Evolutionary conservation across 1,284 basidiomycete genomes (phyloP), one percentile per base, ranked within the genome.

Genomic region (Apiotrichum siamense): DNA sequence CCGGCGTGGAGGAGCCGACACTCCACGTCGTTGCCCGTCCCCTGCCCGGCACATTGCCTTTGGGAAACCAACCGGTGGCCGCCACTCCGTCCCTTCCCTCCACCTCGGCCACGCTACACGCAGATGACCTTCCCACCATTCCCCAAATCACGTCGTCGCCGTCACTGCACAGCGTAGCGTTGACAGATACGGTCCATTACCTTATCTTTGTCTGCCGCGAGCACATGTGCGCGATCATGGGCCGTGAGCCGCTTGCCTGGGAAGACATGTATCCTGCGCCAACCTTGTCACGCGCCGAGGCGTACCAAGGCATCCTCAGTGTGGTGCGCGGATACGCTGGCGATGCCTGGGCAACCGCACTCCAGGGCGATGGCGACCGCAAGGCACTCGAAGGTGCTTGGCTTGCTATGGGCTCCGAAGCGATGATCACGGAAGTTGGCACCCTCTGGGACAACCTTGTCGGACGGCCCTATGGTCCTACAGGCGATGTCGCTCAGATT

Each of bases 141-240:
- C 33, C 33, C 10, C 23, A 20, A 32, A 33, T 15, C n/a, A 20
- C n/a, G 12, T 15, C 18, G 35, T 36, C n/a, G 6, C 33, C 37
- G 12, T 38, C 37, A 21, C 9, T 23, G 1, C n/a, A 45, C 23
- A 25, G 44, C 12, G 44, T 56, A 2, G 69, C 69, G 1, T 52
- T 70, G 12, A 39, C 47, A 1, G 70, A 73, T 46, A 58, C 62
- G 3, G 54, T 69, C 0, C 70, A 73, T 50, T 73, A 67, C 51
- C 60, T 70, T 31, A 58, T 69, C 24, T 73, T 73, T 57, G 51
- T 58, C 1, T 54, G 65, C 10, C 62, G 70, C 20, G 60, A 67
- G 47, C 69, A 73, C 40, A 61, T 73, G 12, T 64, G 62, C 49
- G 24, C 36, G 4, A 50, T 71, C 0, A 49, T 71, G 18, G 56